phyloP scores from a whole-genome alignment of 2,329 filamentous ascomycete genomes.

The Coniochaeta sp. region DNA sequence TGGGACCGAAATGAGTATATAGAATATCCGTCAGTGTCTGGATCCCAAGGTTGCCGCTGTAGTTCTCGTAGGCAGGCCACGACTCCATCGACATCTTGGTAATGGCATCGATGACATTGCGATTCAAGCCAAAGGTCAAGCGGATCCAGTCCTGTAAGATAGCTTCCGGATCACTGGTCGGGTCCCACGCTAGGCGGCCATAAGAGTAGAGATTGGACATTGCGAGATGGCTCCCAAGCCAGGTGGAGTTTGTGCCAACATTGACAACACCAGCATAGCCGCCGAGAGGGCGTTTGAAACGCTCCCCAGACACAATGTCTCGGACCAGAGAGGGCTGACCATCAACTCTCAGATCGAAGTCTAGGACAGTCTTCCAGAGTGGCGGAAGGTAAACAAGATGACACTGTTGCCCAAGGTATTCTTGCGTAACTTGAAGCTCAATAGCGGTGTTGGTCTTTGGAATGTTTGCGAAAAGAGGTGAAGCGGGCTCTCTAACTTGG shows the following conservation, averaged over 20 bases:
- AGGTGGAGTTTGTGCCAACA: slow-evolving; percentile 57
- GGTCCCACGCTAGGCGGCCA: slow-evolving; percentile 59
- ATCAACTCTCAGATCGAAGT: slow-evolving; percentile 59
- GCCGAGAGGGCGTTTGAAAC: slow-evolving; percentile 47
- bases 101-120: slow-evolving; percentile 47
- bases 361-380: slow-evolving; percentile 59
- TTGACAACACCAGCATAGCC: slow-evolving; percentile 62
- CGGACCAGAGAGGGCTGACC: slow-evolving; percentile 45
- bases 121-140: slow-evolving; percentile 50
- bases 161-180: slow-evolving; percentile 34
- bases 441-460: slow-evolving; percentile 41
- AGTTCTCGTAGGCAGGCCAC: slow-evolving; percentile 65
- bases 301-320: slow-evolving; percentile 52
- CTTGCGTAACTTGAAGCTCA: slow-evolving; percentile 60
- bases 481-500: slow-evolving; percentile 60
- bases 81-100: slow-evolving; percentile 58
- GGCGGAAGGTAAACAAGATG: slow-evolving; percentile 63
- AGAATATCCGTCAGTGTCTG: slow-evolving; percentile 64
- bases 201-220: slow-evolving; percentile 69
- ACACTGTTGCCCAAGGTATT: slow-evolving; percentile 64
- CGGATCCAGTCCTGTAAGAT: slow-evolving; percentile 60
- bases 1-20: slow-evolving; percentile 60
- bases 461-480: slow-evolving; percentile 53
- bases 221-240: slow-evolving; percentile 61
- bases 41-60: slow-evolving; percentile 61